Conservation (phyloP, 768 basidiomycete genomes). For the Brasilioporus rufonigricans region DNA sequence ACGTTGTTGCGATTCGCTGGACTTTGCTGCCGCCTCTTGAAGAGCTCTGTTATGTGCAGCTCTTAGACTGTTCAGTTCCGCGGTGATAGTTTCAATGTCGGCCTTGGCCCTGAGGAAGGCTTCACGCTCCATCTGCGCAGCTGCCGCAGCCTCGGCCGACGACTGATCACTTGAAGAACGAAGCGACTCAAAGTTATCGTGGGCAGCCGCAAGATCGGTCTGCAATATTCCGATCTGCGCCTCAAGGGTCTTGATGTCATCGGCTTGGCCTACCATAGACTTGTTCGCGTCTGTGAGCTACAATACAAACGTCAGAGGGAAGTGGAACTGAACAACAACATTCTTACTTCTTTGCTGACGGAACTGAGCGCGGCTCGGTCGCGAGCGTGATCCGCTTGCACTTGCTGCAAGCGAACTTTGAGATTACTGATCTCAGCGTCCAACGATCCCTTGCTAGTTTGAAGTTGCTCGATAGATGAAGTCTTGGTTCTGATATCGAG, state of each 20-base stretch:
- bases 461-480: conserved; percentile 43
- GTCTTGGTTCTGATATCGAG: conserved; percentile 50
- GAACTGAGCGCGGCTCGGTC: conserved; percentile 36
- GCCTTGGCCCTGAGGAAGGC: conserved; percentile 62
- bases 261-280: conserved; percentile 39
- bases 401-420: conserved; percentile 39
- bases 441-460: conserved; percentile 45
- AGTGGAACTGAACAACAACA: neutral
- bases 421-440: conserved; percentile 48
- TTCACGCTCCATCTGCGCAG: conserved; percentile 61
- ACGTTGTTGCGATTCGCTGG: conserved; percentile 47
- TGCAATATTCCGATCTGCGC: conserved; percentile 51
- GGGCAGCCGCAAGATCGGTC: conserved; percentile 45
- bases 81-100: conserved; percentile 53
- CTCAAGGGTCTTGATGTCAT: conserved; percentile 47
- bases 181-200: conserved; percentile 52
- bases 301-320: conserved; percentile 2
- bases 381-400: conserved; percentile 30
- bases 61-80: conserved; percentile 52
- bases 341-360: conserved; percentile 51
- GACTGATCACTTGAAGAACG: conserved; percentile 45
- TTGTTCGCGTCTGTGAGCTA: conserved; percentile 55
- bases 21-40: conserved; percentile 44
- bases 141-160: conserved; percentile 42
- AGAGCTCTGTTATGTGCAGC: conserved; percentile 47